A percentile compares a stretch with the other conserved stretches of the same genome.
phyloP scores from a whole-genome alignment of 192 early-diverging fungal species.

The Haplosporangium gracile region DNA sequence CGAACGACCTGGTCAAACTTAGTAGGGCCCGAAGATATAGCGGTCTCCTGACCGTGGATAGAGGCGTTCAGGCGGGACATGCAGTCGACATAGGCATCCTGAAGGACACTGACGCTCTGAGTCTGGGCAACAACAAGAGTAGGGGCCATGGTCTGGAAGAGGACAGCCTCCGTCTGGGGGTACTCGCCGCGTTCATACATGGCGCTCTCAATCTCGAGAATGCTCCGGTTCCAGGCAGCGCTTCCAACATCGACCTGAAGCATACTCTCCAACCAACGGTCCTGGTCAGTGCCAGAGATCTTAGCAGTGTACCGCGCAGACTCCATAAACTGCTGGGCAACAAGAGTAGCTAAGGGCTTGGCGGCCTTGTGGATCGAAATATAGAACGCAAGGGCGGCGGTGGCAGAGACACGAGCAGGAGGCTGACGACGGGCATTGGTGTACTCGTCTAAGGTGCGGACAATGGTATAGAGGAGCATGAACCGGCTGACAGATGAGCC shows the following conservation, averaged over 20 bases:
- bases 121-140: slow-evolving; percentile 50
- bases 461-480: slow-evolving; percentile 52
- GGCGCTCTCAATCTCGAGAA: slow-evolving; percentile 46
- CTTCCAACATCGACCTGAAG: slow-evolving; percentile 54
- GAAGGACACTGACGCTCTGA: slow-evolving; percentile 37
- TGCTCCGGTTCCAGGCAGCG: slow-evolving; percentile 39
- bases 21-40: background rate
- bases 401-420: slow-evolving; percentile 54
- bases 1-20: slow-evolving; percentile 51
- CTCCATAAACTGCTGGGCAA: slow-evolving; percentile 56
- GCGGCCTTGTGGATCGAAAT: slow-evolving; percentile 42
- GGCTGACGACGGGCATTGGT: slow-evolving; percentile 53
- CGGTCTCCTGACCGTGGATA: slow-evolving; percentile 11
- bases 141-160: slow-evolving; percentile 54
- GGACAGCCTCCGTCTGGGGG: slow-evolving; percentile 45
- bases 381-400: slow-evolving; percentile 47
- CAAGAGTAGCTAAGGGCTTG: slow-evolving; percentile 45
- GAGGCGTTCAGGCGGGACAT: slow-evolving; percentile 43
- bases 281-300: slow-evolving; percentile 42
- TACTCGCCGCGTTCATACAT: slow-evolving; percentile 52
- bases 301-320: slow-evolving; percentile 53
- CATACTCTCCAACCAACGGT: slow-evolving; percentile 54
- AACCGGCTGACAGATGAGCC: slow-evolving; percentile 41
- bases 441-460: slow-evolving; percentile 52
- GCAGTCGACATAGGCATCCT: slow-evolving; percentile 49